Base-by-base conservation (phyloP, 305 asterid species). In the Salvia sclarea region DNA sequence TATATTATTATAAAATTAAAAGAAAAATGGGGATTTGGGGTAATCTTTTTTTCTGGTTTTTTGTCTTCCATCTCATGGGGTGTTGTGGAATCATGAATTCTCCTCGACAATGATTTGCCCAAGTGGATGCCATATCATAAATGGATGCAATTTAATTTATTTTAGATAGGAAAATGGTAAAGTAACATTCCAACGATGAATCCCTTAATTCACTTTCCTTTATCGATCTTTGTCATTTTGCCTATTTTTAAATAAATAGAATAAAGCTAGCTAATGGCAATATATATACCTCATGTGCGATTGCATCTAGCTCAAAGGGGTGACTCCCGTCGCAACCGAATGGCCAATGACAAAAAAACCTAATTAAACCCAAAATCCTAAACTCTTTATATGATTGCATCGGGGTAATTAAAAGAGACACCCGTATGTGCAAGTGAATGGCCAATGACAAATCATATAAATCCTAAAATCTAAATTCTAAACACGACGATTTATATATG, bases 91-190 rank as follows among this genome's bases (percentile, higher is more conserved):
- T 35, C 52, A 40, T 44, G 60, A 47, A 49, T 40, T 50, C 16
- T 57, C 14, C 13, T 50, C 44, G 71, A 37, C 28, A 69, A 43
- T 70, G 62, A 61, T 61, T 74, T 40, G 70, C 28, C 68, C 14
- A 37, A 68, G 61, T 49, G 80, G 80, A 71, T 54, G 37, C 66
- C 74, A 69, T 43, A 31, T 64, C 21, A 53, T n/a, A 30, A 16
- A 50, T 59, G 8, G 64, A 74, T 61, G 10, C 53, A 31, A 33
- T 68, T 35, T 73, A 69, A 64, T 72, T 63, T 48, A 14, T 61
- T 67, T 59, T 61, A 66, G 22, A 6, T 33, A 14, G 40, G 24
- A 59, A 38, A 41, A 16, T 31, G 59, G 59, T 40, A 58, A 47
- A 62, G 48, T 45, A 44, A 30, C 35, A 22, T 28, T 38, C 59